Evolutionary conservation across 2,329 filamentous ascomycete genomes (phyloP).

Genomic region (Aspergillus viridinutans): DNA sequence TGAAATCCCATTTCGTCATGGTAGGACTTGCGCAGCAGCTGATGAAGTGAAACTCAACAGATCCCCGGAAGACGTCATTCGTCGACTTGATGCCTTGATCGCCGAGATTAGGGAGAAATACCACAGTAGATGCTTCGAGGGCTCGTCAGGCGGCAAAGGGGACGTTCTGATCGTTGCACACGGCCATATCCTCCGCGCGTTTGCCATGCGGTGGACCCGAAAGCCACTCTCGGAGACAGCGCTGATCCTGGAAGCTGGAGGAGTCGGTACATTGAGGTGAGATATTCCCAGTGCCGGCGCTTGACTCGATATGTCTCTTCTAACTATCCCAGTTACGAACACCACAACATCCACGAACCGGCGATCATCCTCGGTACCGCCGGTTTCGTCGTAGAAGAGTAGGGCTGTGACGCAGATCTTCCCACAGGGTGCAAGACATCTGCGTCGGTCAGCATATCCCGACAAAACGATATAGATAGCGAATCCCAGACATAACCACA

Average conservation of each 20-base stretch:
- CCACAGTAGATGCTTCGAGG: constrained; percentile 60
- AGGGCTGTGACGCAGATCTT: neutral
- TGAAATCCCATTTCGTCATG: neutral
- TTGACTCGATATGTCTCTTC: neutral
- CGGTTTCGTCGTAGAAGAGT: constrained; percentile 53
- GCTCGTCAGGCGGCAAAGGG: constrained; percentile 46
- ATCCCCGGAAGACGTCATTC: constrained; percentile 67
- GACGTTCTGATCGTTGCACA: constrained; percentile 82
- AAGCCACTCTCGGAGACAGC: constrained; percentile 70
- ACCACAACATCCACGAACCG: constrained; percentile 71
- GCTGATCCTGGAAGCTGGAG: constrained; percentile 84
- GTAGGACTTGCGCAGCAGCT: neutral
- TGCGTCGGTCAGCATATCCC: neutral
- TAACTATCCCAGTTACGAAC: constrained; percentile 62
- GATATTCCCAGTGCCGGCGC: constrained; percentile 6
- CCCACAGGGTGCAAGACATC: neutral
- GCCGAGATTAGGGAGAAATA: constrained; percentile 64
- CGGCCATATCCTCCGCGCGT: constrained; percentile 81
- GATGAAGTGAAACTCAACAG: constrained; percentile 33
- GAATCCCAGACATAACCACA: neutral
- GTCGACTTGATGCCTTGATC: constrained; percentile 72
- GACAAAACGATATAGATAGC: neutral
- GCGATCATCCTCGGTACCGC: constrained; percentile 69
- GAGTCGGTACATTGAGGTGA: constrained; percentile 73
- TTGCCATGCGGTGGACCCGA: constrained; percentile 81